A percentile compares a stretch with the other conserved stretches of the same genome.
These are phyloP conservation scores for Diatrype stigma DNA, from an alignment of 2,329 filamentous ascomycete species.

Conservation along the genomic window DNA sequence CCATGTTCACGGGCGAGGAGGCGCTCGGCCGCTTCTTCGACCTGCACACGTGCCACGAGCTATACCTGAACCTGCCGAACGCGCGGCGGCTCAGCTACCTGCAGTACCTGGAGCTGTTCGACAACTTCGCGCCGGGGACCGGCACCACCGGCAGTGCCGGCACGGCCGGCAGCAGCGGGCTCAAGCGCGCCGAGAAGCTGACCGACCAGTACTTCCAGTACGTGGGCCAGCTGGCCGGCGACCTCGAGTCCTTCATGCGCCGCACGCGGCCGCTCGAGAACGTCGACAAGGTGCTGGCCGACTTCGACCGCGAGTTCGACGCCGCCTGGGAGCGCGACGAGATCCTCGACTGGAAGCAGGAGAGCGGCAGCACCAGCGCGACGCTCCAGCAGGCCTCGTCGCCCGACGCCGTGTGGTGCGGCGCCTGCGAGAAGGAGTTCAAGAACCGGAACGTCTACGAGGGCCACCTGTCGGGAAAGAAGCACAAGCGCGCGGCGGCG, in stretches of 20 bases:
- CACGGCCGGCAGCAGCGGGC: constrained; percentile 65
- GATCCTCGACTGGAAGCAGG: constrained; percentile 71
- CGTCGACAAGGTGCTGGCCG: constrained; percentile 68
- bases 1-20: constrained; percentile 94
- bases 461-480: constrained; percentile 82
- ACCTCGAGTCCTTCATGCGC: constrained; percentile 84
- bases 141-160: too few relatives aligned
- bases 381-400: constrained; percentile 30
- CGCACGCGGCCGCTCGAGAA: constrained; percentile 83
- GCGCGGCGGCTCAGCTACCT: constrained; percentile 84
- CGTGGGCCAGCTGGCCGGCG: constrained; percentile 71
- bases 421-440: constrained; percentile 91
- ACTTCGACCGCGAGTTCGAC: constrained; percentile 81
- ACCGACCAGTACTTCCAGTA: constrained; percentile 93
- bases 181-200: constrained; percentile 79
- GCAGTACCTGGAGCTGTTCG: constrained; percentile 89
- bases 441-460: constrained; percentile 95
- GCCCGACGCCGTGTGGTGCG: constrained; percentile 76
- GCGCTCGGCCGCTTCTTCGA: constrained; percentile 91
- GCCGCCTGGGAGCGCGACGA: constrained; percentile 76
- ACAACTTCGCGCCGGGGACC: constrained; percentile 78
- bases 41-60: constrained; percentile 76
- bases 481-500: constrained; percentile 82
- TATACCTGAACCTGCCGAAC: constrained; percentile 83
- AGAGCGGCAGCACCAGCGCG: constrained; percentile 39